phyloP scores from a whole-genome alignment of 495 filamentous ascomycete species.

The Viridothelium virens region DNA sequence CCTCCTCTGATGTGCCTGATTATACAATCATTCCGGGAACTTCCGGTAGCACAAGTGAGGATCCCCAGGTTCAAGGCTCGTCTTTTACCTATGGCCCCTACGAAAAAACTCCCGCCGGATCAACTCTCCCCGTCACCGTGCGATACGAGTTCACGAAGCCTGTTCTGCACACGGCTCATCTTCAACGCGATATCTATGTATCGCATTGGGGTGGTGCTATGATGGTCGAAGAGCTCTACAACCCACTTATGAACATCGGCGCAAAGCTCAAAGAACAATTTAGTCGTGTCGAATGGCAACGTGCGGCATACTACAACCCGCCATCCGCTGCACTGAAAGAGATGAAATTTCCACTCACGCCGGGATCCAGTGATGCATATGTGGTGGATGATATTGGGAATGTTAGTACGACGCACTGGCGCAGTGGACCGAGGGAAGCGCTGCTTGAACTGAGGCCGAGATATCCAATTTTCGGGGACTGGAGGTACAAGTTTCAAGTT shows the following conservation, averaged over 20 bases:
- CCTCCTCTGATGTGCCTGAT: constrained; percentile 68
- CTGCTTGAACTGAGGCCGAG: constrained; percentile 82
- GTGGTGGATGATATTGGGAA: constrained; percentile 97
- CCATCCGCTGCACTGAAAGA: constrained; percentile 70
- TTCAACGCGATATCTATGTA: constrained; percentile 88
- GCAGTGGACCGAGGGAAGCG: constrained; percentile 68
- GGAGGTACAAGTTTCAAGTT: constrained; percentile 93
- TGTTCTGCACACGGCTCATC: constrained; percentile 60
- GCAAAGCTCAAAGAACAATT: constrained; percentile 80
- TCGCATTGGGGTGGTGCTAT: constrained; percentile 98
- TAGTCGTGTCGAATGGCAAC: constrained; percentile 75
- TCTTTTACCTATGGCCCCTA: constrained; percentile 93
- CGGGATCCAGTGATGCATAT: constrained; percentile 76
- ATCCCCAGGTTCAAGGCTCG: constrained; percentile 74
- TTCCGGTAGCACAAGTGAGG: constrained; percentile 36
- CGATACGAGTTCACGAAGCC: constrained; percentile 96
- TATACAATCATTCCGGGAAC: constrained; percentile 65
- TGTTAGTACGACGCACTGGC: constrained; percentile 85
- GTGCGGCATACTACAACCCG: constrained; percentile 66
- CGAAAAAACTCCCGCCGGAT: constrained; percentile 63
- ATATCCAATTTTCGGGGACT: constrained; percentile 89
- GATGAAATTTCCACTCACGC: constrained; percentile 66
- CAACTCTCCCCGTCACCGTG: constrained; percentile 60
- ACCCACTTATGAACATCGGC: constrained; percentile 66
- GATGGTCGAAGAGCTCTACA: constrained; percentile 89